phyloP scores from a whole-genome alignment of 2,329 filamentous ascomycete genomes.

The Aspergillus calidoustus region DNA sequence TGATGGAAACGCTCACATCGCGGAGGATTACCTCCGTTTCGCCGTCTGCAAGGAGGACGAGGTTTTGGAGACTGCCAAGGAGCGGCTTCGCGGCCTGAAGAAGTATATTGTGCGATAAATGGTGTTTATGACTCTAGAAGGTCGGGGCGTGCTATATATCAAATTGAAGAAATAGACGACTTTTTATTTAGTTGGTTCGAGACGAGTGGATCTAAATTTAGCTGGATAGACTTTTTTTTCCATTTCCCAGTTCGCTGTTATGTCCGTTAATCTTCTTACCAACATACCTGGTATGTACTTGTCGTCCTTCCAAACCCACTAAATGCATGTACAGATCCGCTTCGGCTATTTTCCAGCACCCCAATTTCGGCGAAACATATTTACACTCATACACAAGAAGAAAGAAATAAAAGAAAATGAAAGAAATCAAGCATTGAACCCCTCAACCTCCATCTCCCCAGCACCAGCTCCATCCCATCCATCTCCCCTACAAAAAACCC shows the following conservation, averaged over 20 bases:
- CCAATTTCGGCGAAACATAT: too few species aligned
- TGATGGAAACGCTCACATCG: conserved; percentile 77
- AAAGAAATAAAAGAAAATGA: background rate
- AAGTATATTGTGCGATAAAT: conserved; percentile 62
- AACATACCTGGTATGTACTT: background rate
- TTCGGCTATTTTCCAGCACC: background rate
- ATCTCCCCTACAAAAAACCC: conserved; percentile 36
- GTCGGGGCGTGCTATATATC: background rate
- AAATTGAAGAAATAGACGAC: background rate
- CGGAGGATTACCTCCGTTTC: conserved; percentile 91
- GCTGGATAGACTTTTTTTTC: background rate
- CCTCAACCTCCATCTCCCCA: conserved; percentile 40
- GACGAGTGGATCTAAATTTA: background rate
- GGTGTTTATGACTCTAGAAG: background rate
- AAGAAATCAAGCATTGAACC: conserved; percentile 22
- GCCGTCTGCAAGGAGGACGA: conserved; percentile 95
- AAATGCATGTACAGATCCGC: background rate
- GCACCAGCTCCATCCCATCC: conserved; percentile 39
- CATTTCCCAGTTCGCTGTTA: background rate
- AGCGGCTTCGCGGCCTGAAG: conserved; percentile 72
- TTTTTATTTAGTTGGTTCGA: background rate
- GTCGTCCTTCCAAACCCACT: background rate
- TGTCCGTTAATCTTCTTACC: background rate
- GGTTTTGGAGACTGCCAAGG: conserved; percentile 78
- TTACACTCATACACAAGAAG: background rate